These are phyloP conservation scores for Hericium rajendrae DNA, from an alignment of 768 basidiomycete genomes.

Conservation along the genomic window DNA sequence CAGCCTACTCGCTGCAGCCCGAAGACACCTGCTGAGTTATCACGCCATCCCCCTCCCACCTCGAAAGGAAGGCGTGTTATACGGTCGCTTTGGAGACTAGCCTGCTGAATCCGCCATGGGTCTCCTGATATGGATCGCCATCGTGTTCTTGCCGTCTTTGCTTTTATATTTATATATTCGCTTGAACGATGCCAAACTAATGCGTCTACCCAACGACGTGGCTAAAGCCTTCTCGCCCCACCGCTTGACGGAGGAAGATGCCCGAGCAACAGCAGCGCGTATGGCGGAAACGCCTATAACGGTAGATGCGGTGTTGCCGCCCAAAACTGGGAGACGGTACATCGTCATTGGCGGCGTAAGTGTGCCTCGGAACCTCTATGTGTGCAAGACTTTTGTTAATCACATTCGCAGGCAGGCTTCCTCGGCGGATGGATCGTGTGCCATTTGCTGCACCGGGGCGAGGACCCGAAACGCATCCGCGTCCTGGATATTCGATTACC, in stretches of 20 bases:
- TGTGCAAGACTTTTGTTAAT: neutral
- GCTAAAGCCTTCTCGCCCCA: slow-evolving; percentile 41
- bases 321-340: slow-evolving; percentile 64
- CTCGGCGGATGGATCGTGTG: slow-evolving; percentile 72
- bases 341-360: slow-evolving; percentile 69
- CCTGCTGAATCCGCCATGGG: too few species aligned
- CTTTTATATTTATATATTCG: slow-evolving; percentile 31
- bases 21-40: too few species aligned
- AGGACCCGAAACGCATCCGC: slow-evolving; percentile 54
- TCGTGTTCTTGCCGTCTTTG: slow-evolving; percentile 1
- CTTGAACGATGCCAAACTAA: slow-evolving; percentile 47
- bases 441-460: slow-evolving; percentile 59
- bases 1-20: too few species aligned
- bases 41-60: too few species aligned
- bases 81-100: too few species aligned
- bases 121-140: too few species aligned
- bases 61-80: too few species aligned
- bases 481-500: slow-evolving; percentile 61
- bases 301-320: slow-evolving; percentile 42
- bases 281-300: slow-evolving; percentile 27
- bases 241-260: slow-evolving; percentile 36
- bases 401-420: slow-evolving; percentile 50
- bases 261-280: slow-evolving; percentile 27
- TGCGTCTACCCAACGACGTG: slow-evolving; percentile 34
- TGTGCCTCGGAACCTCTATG: slow-evolving; percentile 8